Conservation (phyloP, 2,329 filamentous ascomycete species). For the Claviceps purpurea region DNA sequence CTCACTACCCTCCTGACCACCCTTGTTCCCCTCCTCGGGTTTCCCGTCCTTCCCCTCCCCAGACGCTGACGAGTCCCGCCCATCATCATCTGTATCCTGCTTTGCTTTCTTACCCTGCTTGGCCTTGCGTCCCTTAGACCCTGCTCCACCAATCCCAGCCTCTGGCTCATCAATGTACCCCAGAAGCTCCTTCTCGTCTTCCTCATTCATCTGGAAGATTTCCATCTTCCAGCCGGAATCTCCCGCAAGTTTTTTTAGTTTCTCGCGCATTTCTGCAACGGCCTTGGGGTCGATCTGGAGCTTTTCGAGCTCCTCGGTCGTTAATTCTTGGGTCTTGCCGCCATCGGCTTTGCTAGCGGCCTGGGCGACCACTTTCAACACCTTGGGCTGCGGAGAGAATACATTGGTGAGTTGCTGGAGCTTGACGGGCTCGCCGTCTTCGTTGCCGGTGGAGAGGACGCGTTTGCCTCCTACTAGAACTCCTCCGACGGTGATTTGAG, state of each 20-base stretch:
- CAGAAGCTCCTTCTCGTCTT: conserved; percentile 47
- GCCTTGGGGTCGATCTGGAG: conserved; percentile 52
- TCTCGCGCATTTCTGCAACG: conserved; percentile 54
- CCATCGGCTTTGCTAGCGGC: conserved; percentile 40
- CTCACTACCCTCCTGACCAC: conserved; percentile 28
- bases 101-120: conserved; percentile 1
- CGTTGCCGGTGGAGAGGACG: conserved; percentile 31
- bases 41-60: not conserved
- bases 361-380: conserved; percentile 29
- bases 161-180: conserved; percentile 48
- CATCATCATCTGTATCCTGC: conserved; percentile 11
- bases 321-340: conserved; percentile 46
- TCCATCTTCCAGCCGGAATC: conserved; percentile 70
- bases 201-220: conserved; percentile 52
- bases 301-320: conserved; percentile 53
- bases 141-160: conserved; percentile 7
- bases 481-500: conserved; percentile 34
- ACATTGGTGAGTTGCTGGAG: conserved; percentile 18
- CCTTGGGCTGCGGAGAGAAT: conserved; percentile 14
- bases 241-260: conserved; percentile 55
- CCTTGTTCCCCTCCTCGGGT: conserved; percentile 3
- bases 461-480: conserved; percentile 38
- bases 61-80: conserved; percentile 4
- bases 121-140: conserved; percentile 18
- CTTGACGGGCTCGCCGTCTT: conserved; percentile 33